Conservation (phyloP, 1,284 basidiomycete species). For the Apiotrichum mycotoxinovorans region DNA sequence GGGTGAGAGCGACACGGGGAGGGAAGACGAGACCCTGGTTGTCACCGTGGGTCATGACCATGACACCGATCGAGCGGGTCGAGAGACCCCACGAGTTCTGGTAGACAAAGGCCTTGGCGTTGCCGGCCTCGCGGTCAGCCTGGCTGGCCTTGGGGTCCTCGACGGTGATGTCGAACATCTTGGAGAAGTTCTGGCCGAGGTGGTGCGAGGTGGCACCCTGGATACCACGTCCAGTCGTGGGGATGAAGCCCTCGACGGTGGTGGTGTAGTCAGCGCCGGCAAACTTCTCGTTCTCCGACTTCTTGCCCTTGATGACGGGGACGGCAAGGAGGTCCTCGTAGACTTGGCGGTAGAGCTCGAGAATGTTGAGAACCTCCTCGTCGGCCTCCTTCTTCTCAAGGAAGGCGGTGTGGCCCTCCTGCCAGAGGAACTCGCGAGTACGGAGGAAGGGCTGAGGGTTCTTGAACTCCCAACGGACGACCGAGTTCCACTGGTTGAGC, state of each 20-base stretch:
- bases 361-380: slow-evolving; percentile 84
- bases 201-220: slow-evolving; percentile 98
- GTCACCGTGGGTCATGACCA: slow-evolving; percentile 99
- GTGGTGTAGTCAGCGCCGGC: slow-evolving; percentile 98
- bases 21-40: slow-evolving; percentile 96
- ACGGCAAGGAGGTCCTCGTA: slow-evolving; percentile 97
- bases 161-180: slow-evolving; percentile 97
- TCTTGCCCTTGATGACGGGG: slow-evolving; percentile 92
- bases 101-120: slow-evolving; percentile 75
- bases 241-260: slow-evolving; percentile 96
- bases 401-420: slow-evolving; percentile 97
- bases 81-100: slow-evolving; percentile 99
- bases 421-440: slow-evolving; percentile 99
- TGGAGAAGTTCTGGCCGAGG: slow-evolving; percentile 97
- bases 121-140: slow-evolving; percentile 27
- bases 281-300: slow-evolving; percentile 99
- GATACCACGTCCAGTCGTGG: slow-evolving; percentile 94
- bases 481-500: slow-evolving; percentile 98
- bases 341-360: slow-evolving; percentile 93
- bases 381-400: slow-evolving; percentile 86
- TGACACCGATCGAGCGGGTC: slow-evolving; percentile 94
- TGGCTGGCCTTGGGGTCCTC: slow-evolving; percentile 66
- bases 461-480: slow-evolving; percentile 99
- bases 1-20: slow-evolving; percentile 86
- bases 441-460: slow-evolving; percentile 97